Evolutionary conservation across 2,329 filamentous ascomycete species (phyloP).

Genomic region (Graphiopsis chlorocephala): DNA sequence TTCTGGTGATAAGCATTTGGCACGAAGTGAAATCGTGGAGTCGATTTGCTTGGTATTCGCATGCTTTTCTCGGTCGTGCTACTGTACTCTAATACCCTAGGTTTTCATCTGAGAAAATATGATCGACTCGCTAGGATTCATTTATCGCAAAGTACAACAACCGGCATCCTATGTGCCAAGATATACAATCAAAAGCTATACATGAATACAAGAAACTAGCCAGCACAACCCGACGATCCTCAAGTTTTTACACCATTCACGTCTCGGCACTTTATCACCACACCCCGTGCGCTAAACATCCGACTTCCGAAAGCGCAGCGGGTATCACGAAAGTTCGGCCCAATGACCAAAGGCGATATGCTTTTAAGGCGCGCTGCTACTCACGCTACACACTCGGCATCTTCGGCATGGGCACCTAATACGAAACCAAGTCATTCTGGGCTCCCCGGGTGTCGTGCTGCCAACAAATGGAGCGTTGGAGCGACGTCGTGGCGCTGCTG

Average conservation of each 20-base stretch:
- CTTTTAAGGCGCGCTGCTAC: background rate
- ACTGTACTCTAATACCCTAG: background rate
- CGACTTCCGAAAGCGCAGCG: constrained; percentile 2
- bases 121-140: background rate
- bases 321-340: background rate
- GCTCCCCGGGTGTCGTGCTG: background rate
- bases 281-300: background rate
- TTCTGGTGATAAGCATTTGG: background rate
- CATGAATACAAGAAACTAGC: background rate
- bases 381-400: background rate
- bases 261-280: background rate
- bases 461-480: background rate
- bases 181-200: background rate
- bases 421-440: background rate
- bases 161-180: no score
- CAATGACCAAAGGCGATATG: background rate
- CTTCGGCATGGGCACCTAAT: background rate
- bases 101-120: background rate
- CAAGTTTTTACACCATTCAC: background rate
- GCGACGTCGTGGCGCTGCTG: constrained; percentile 1
- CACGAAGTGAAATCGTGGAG: background rate
- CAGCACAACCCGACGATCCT: background rate
- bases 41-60: background rate
- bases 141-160: background rate
- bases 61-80: background rate